phyloP scores from a whole-genome alignment of 306 rosid genomes.

The Castanospermum australe region DNA sequence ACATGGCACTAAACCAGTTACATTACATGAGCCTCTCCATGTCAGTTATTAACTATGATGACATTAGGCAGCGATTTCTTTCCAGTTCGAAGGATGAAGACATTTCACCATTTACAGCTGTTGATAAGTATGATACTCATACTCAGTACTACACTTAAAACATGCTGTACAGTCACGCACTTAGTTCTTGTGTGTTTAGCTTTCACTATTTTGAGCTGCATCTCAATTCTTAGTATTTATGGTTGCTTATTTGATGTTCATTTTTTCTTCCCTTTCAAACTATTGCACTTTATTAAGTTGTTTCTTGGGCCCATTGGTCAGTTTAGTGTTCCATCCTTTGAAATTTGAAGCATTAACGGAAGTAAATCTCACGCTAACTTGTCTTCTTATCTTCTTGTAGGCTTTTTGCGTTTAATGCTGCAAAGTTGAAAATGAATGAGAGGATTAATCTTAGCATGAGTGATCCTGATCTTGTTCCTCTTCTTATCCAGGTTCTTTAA shows the following conservation, averaged over 20 bases:
- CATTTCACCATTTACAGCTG: slow-evolving; percentile 95
- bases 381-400: slow-evolving; percentile 49
- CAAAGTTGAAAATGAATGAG: slow-evolving; percentile 88
- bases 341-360: background rate
- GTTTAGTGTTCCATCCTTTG: background rate
- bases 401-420: slow-evolving; percentile 81
- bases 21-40: slow-evolving; percentile 93
- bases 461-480: slow-evolving; percentile 95
- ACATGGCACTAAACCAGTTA: slow-evolving; percentile 92
- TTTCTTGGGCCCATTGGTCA: background rate
- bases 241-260: slow-evolving; percentile 12
- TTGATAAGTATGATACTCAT: slow-evolving; percentile 70
- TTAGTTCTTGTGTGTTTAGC: slow-evolving; percentile 14
- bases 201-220: background rate
- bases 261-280: background rate
- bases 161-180: background rate
- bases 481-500: slow-evolving; percentile 73
- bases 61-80: slow-evolving; percentile 72
- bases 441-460: slow-evolving; percentile 86
- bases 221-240: background rate
- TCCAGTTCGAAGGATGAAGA: slow-evolving; percentile 87
- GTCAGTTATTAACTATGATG: slow-evolving; percentile 81
- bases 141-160: background rate
- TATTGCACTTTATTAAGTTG: background rate
- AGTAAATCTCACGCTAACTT: background rate